Conservation (phyloP, 2,329 filamentous ascomycete species). For the Xylaria hypoxylon region DNA sequence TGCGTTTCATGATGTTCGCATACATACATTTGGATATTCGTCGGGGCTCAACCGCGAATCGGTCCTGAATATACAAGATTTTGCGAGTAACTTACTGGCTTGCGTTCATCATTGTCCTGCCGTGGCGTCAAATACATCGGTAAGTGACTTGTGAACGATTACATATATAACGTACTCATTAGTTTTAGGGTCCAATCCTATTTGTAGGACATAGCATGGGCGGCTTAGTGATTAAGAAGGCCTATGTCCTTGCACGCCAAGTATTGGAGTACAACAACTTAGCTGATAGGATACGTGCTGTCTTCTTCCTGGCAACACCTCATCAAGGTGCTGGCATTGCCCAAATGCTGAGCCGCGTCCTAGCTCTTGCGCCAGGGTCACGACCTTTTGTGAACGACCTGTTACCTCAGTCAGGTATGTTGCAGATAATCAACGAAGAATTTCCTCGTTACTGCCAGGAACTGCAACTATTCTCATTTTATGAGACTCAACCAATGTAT, state of each 20-base stretch:
- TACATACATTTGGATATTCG: slow-evolving; percentile 51
- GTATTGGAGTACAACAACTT: slow-evolving; percentile 40
- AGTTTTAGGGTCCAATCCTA: slow-evolving; percentile 44
- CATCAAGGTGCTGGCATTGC: slow-evolving; percentile 51
- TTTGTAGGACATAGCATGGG: slow-evolving; percentile 56
- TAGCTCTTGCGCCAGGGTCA: slow-evolving; percentile 32
- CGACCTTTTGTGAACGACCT: slow-evolving; percentile 51
- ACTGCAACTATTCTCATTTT: slow-evolving; percentile 51
- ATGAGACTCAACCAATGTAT: slow-evolving; percentile 48
- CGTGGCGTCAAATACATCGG: slow-evolving; percentile 35
- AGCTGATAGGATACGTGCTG: slow-evolving; percentile 43
- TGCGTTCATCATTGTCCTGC: slow-evolving; percentile 47
- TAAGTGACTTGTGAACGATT: slow-evolving; percentile 24
- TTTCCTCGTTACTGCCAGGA: slow-evolving; percentile 47
- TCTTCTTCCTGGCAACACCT: slow-evolving; percentile 56
- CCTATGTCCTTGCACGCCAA: slow-evolving; percentile 49
- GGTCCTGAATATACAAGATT: slow-evolving; percentile 50
- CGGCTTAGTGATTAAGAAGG: slow-evolving; percentile 49
- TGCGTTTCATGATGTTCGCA: slow-evolving; percentile 49
- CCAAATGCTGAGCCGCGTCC: slow-evolving; percentile 42
- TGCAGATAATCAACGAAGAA: slow-evolving; percentile 52
- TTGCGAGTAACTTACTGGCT: slow-evolving; percentile 49
- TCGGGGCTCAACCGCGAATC: slow-evolving; percentile 41
- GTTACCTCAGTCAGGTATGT: slow-evolving; percentile 43
- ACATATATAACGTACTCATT: background rate